Conservation (phyloP, 345 rosid genomes). For the Excoecaria agallocha region DNA sequence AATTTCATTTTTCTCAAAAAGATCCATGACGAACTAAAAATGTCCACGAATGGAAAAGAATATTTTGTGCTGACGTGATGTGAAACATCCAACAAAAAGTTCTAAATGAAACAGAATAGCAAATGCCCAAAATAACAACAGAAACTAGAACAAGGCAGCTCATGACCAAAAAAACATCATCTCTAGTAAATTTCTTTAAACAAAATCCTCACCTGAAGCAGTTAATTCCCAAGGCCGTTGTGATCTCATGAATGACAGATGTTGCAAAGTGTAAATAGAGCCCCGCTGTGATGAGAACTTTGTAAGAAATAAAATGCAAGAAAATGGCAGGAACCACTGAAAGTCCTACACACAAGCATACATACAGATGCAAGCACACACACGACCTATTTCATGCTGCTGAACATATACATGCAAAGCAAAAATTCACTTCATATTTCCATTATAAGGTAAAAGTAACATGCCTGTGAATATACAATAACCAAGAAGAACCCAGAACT, state of each 20-base stretch:
- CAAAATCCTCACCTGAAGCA: conserved; percentile 81
- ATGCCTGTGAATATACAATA: conserved; percentile 82
- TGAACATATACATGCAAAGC: too few species aligned
- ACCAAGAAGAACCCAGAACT: conserved; percentile 90
- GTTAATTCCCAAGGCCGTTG: conserved; percentile 81
- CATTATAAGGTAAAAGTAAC: conserved; percentile 5
- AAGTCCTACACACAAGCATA: not conserved
- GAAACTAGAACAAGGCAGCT: conserved; percentile 3
- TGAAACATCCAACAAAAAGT: not conserved
- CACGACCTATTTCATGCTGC: too few species aligned
- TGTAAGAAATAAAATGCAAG: conserved; percentile 16
- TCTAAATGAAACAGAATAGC: not conserved
- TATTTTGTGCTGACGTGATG: not conserved
- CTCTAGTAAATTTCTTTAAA: not conserved
- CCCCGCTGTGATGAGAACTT: conserved; percentile 40
- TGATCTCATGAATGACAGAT: conserved; percentile 90
- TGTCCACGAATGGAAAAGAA: not conserved
- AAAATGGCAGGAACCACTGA: not conserved
- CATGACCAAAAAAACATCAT: not conserved
- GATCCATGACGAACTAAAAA: too few species aligned
- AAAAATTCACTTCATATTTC: too few species aligned
- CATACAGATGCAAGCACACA: too few species aligned
- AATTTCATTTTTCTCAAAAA: not conserved
- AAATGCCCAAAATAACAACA: not conserved
- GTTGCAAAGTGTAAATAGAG: conserved; percentile 89